phyloP scores from a whole-genome alignment of 1,284 basidiomycete genomes.

The Irpex sp. region DNA sequence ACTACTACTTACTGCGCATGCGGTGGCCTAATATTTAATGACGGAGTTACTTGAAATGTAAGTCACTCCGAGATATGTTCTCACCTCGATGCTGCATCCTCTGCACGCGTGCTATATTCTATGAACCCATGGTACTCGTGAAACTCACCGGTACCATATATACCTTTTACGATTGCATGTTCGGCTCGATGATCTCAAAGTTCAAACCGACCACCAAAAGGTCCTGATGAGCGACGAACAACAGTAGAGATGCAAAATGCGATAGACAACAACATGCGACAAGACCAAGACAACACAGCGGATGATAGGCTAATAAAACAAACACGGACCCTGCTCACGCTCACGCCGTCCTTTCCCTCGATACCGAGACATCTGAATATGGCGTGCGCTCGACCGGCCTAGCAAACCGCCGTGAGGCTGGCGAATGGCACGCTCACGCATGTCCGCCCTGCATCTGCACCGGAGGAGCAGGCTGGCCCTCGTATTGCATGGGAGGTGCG shows the following conservation, averaged over 20 bases:
- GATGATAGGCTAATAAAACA: not conserved
- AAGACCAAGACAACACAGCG: not conserved
- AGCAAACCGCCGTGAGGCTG: conserved; percentile 1
- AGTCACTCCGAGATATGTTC: too few relatives aligned
- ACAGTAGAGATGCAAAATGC: not conserved
- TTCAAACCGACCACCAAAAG: too few relatives aligned
- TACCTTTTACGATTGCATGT: too few relatives aligned
- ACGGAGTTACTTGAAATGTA: too few relatives aligned
- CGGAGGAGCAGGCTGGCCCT: conserved; percentile 63
- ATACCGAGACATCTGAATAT: conserved; percentile 8
- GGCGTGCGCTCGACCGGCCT: conserved; percentile 1
- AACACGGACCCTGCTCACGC: not conserved
- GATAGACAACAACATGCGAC: not conserved
- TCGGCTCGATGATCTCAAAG: too few relatives aligned
- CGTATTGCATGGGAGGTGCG: conserved; percentile 67
- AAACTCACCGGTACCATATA: too few relatives aligned
- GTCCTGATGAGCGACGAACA: not conserved
- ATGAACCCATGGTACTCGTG: too few relatives aligned
- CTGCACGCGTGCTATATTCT: too few relatives aligned
- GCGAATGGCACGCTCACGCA: conserved; percentile 34
- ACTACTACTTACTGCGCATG: too few relatives aligned
- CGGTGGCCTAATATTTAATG: too few relatives aligned
- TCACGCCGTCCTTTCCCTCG: conserved; percentile 4
- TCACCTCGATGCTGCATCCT: too few relatives aligned
- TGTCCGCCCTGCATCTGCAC: conserved; percentile 71